Percentiles rank a stretch among this genome's conserved stretches.
These are phyloP conservation scores for Candida anutae DNA, from an alignment of 1,139 yeast genomes.

Conservation along the genomic window DNA sequence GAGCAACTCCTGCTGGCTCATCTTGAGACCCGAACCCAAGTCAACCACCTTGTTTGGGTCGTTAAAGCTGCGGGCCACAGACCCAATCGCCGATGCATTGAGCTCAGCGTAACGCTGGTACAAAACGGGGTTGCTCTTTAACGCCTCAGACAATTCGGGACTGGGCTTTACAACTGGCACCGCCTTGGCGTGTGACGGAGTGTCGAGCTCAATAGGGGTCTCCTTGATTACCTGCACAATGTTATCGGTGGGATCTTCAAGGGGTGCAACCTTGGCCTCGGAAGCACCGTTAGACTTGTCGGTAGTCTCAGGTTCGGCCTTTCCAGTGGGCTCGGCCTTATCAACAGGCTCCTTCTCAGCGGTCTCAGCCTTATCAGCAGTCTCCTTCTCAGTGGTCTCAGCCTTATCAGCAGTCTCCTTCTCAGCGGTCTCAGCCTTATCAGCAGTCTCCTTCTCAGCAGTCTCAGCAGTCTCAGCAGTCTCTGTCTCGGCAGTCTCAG, in stretches of 20 bases:
- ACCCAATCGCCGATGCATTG: conserved; percentile 40
- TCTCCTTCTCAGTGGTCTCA: conserved; percentile 4
- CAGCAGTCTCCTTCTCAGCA: conserved; percentile 4
- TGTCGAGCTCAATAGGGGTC: conserved; percentile 25
- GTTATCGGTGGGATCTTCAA: conserved; percentile 15
- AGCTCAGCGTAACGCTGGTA: conserved; percentile 42
- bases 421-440: conserved; percentile 4
- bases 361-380: conserved; percentile 5
- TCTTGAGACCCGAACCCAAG: conserved; percentile 47
- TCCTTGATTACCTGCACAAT: conserved; percentile 19
- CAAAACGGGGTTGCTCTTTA: conserved; percentile 43
- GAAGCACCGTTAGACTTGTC: conserved; percentile 3
- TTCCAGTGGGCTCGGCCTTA: conserved; percentile 2
- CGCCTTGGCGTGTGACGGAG: conserved; percentile 25
- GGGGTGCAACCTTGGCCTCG: conserved; percentile 3
- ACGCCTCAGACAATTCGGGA: conserved; percentile 32
- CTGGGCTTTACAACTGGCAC: conserved; percentile 28
- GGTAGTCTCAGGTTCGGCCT: conserved; percentile 2
- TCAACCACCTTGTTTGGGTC: conserved; percentile 46
- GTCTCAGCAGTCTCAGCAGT: conserved; percentile 4
- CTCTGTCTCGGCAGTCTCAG: conserved; percentile 4
- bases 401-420: conserved; percentile 9
- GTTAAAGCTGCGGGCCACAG: conserved; percentile 37
- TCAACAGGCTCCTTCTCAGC: conserved; percentile 5
- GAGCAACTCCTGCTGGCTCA: conserved; percentile 49